A percentile compares a stretch with the other conserved stretches of the same genome.
phyloP scores from a whole-genome alignment of 176 grass and related monocot genomes.

The Oropetium thomaeum region DNA sequence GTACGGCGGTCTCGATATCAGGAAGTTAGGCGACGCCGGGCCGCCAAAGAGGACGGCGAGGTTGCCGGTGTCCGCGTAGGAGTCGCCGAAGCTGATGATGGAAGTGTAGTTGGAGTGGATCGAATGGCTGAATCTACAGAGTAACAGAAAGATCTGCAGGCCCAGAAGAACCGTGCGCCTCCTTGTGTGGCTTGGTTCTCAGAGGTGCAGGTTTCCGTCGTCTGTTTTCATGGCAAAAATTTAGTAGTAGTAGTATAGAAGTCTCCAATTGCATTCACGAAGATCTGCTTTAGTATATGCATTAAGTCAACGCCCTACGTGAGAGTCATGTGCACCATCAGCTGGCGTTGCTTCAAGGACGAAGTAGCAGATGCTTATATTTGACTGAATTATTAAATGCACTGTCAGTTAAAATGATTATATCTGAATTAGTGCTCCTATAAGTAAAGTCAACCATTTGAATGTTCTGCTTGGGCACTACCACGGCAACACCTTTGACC shows the following conservation, averaged over 20 bases:
- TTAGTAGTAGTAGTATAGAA: neutral
- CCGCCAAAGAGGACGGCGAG: conserved; percentile 28
- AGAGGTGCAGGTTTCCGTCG: neutral
- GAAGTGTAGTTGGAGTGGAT: conserved; percentile 34
- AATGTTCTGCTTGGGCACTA: no score
- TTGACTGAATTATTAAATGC: no score
- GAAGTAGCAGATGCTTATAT: neutral
- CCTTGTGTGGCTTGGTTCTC: conserved; percentile 8
- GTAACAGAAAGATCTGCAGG: conserved; percentile 1
- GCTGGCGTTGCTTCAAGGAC: neutral
- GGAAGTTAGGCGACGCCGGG: neutral
- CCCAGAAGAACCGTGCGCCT: conserved; percentile 6
- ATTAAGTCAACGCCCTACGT: neutral
- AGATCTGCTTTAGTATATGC: neutral
- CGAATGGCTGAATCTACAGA: neutral
- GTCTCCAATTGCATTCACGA: neutral
- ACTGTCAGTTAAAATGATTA: no score
- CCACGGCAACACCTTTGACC: no score
- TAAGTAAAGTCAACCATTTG: no score
- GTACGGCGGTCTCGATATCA: conserved; percentile 32
- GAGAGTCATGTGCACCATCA: neutral
- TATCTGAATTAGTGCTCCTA: no score
- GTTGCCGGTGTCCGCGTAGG: conserved; percentile 56
- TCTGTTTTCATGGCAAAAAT: neutral
- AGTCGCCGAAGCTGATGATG: conserved; percentile 58